Base-by-base conservation (phyloP, 2,329 filamentous ascomycete species). In the Aureobasidium namibiae region DNA sequence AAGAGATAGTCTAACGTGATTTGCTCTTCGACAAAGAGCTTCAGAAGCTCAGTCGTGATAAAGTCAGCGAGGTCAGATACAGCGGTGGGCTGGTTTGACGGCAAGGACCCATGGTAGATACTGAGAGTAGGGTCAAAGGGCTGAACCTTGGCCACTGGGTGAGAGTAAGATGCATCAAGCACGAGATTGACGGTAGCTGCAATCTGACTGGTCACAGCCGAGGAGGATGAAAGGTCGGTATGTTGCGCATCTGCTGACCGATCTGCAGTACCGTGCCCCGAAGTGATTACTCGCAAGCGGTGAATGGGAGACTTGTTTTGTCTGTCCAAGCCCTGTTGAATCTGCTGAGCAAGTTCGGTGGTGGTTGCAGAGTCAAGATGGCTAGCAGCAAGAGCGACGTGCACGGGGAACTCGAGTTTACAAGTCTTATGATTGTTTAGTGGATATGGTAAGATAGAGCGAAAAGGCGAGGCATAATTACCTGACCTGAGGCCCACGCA, bases 401-500 rank as follows among this genome's bases (percentile, higher is more conserved):
- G 85, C 21, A 97, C 80, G 8, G 94, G 92, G 65, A 96, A 95
- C 18, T 92, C 88, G 31, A 91, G 89, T 66, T 86, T 86, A 73
- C 92, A 97, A 60, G 88, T 85, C 91, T 96, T 57, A 38, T 29
- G 65, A 46, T 36, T 34, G 36, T 44, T 59, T 38, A 59, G 57
- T 41, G 9, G 18, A 26, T 8, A 53, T 46, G 34, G 16, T 60
- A 45, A 33, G 29, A 46, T 33, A n/a, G 60, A 60, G 21, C 62
- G 49, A 26, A 33, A 26, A 31, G 34, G 31, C 57, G 10, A 61
- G 48, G 56, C 75, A 62, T n/a, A n/a, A n/a, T n/a, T 73, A 95
- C 92, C 81, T 88, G 90, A 64, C 91, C 91, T 68, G 95, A 89
- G 10, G 90, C 89, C 92, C 94, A 97, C 62, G 88, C 82, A 65